Evolutionary conservation across 768 basidiomycete genomes (phyloP).

Genomic region (Cytidiella melzeri): DNA sequence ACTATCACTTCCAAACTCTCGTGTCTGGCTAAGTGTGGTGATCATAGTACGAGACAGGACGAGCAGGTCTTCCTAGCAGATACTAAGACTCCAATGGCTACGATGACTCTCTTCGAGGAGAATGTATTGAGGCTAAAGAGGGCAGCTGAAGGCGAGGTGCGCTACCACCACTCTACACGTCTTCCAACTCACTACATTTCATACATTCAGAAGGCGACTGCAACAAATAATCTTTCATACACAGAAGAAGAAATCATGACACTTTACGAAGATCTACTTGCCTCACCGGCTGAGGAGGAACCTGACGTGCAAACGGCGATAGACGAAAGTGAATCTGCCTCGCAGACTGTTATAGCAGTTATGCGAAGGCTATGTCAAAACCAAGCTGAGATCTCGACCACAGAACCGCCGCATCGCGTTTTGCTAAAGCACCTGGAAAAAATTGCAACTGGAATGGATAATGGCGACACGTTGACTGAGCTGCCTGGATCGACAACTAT

Average conservation of each 20-base stretch:
- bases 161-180: constrained; percentile 2
- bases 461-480: background rate
- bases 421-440: background rate
- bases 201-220: constrained; percentile 5
- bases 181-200: constrained; percentile 12
- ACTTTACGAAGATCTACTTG: constrained; percentile 38
- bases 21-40: too few relatives aligned
- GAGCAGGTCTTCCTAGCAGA: too few relatives aligned
- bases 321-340: constrained; percentile 3
- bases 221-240: constrained; percentile 8
- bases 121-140: background rate
- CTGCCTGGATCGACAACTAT: background rate
- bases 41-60: too few relatives aligned
- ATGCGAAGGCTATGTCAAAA: background rate
- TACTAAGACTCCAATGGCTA: background rate
- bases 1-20: too few relatives aligned
- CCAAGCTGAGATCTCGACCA: background rate
- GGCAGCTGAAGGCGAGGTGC: background rate
- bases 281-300: constrained; percentile 14
- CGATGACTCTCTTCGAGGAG: background rate
- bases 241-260: constrained; percentile 32
- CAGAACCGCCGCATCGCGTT: background rate
- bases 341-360: background rate
- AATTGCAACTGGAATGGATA: constrained; percentile 15
- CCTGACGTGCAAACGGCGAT: constrained; percentile 7